Evolutionary conservation across 1,284 basidiomycete species (phyloP).

Genomic region (Cryptococcus hybrid): DNA sequence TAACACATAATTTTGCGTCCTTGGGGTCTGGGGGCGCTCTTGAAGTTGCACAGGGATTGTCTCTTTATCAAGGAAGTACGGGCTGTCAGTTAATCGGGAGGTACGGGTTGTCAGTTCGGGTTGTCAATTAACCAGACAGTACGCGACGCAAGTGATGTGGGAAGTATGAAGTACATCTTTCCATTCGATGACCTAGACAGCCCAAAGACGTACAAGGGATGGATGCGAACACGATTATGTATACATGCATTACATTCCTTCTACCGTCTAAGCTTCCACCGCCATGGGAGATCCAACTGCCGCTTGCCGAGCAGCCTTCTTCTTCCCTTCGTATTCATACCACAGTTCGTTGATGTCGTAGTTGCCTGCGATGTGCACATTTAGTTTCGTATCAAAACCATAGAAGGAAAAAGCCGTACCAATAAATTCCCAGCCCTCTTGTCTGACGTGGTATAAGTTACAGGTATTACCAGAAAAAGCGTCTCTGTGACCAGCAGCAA

Average conservation of each 20-base stretch:
- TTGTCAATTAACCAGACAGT: too few relatives aligned
- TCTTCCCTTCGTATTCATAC: constrained; percentile 51
- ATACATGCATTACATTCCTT: constrained; percentile 1
- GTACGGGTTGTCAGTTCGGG: too few relatives aligned
- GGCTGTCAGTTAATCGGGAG: too few relatives aligned
- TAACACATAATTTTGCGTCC: too few relatives aligned
- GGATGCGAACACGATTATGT: background rate
- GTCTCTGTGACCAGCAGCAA: constrained; percentile 95
- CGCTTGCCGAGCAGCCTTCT: constrained; percentile 36
- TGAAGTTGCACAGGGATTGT: too few relatives aligned
- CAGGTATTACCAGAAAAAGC: constrained; percentile 97
- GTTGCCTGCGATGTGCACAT: constrained; percentile 33
- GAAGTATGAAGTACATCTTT: too few relatives aligned
- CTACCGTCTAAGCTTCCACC: constrained; percentile 30
- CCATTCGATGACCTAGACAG: too few relatives aligned
- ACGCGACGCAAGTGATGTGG: too few relatives aligned
- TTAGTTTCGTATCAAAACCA: background rate
- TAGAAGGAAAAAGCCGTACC: constrained; percentile 56
- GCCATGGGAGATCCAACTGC: constrained; percentile 32
- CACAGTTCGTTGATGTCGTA: constrained; percentile 51
- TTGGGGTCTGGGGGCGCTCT: too few relatives aligned
- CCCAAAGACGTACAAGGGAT: too few relatives aligned
- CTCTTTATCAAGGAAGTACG: too few relatives aligned
- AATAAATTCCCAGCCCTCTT: constrained; percentile 91
- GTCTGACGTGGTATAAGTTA: constrained; percentile 94